A percentile compares a stretch with the other conserved stretches of the same genome.
These are phyloP conservation scores for Arabis alpina DNA, from an alignment of 345 rosid species.

Conservation along the genomic window DNA sequence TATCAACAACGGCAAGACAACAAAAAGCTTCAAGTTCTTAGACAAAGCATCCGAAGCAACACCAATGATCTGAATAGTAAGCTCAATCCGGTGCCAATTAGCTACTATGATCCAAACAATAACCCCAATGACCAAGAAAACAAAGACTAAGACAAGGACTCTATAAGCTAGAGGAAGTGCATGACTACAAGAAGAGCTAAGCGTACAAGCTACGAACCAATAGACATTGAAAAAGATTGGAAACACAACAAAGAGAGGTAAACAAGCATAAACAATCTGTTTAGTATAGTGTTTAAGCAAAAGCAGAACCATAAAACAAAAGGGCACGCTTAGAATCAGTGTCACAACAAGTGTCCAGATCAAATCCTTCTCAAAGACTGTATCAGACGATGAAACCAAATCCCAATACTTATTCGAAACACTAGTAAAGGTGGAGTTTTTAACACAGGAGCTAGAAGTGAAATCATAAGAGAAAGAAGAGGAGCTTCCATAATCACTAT, in stretches of 20 bases:
- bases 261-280: constrained; percentile 74
- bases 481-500: constrained; percentile 51
- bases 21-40: constrained; percentile 67
- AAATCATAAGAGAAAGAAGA: constrained; percentile 64
- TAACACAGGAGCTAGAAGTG: constrained; percentile 61
- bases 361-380: constrained; percentile 49
- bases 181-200: constrained; percentile 67
- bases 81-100: constrained; percentile 83
- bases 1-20: constrained; percentile 63
- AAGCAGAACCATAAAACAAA: constrained; percentile 66
- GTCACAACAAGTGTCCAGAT: constrained; percentile 76
- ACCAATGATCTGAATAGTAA: constrained; percentile 72
- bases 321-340: constrained; percentile 68
- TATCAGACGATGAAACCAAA: constrained; percentile 40
- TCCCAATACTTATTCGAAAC: constrained; percentile 31
- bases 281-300: constrained; percentile 82
- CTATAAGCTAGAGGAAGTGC: constrained; percentile 73
- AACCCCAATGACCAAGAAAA: constrained; percentile 69
- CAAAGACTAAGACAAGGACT: constrained; percentile 66
- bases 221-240: constrained; percentile 78
- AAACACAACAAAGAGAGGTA: constrained; percentile 74
- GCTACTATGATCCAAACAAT: constrained; percentile 77
- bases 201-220: constrained; percentile 90
- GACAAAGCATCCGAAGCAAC: constrained; percentile 86
- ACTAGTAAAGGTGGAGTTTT: constrained; percentile 35